Evolutionary conservation across 2,329 filamentous ascomycete genomes (phyloP), one percentile per base, ranked within the genome.

Genomic region (Laburnicola sp.): DNA sequence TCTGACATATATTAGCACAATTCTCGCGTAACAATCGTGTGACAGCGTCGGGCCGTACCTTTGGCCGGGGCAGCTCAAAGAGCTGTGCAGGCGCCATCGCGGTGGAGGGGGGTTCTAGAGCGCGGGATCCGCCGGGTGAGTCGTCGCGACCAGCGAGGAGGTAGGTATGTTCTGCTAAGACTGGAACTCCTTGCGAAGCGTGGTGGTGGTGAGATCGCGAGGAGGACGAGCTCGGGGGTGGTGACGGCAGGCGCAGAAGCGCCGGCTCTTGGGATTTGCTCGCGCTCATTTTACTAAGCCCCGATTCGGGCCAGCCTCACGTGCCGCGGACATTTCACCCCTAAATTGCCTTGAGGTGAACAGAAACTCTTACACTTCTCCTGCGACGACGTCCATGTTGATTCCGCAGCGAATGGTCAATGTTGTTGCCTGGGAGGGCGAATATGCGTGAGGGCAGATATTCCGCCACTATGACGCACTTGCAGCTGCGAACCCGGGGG

Each of bases 1-100:
- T 87, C 91, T 96, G 70, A 36, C 16, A 37, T 22, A 35, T 21
- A 6, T 59, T 68, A 48, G 65, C 55, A 54, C 27, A 53, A 27
- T 41, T 10, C 25, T 35, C 22, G 21, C 16, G 16, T 16, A 16
- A 23, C 42, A 37, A 26, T 40, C 40, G 41, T 21, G 31, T 16
- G 16, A 43, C 30, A 42, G 34, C 28, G 16, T 38, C 21, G 45
- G 53, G 54, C 60, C 66, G 46, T 70, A 74, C 72, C 59, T 62
- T 67, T 28, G 72, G 72, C 50, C 70, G 66, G 48, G 72, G 72
- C 16, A 74, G 68, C 56, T 74, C 71, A 50, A 74, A 54, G 42
- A 68, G 56, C 44, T 67, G 62, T 45, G 62, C 59, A 47, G 66
- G 62, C 57, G 65, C 62, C 66, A 72, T 71, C 60, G 58, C 65